phyloP scores from a whole-genome alignment of 108 stramenopile genomes.

The Seminavis robusta region DNA sequence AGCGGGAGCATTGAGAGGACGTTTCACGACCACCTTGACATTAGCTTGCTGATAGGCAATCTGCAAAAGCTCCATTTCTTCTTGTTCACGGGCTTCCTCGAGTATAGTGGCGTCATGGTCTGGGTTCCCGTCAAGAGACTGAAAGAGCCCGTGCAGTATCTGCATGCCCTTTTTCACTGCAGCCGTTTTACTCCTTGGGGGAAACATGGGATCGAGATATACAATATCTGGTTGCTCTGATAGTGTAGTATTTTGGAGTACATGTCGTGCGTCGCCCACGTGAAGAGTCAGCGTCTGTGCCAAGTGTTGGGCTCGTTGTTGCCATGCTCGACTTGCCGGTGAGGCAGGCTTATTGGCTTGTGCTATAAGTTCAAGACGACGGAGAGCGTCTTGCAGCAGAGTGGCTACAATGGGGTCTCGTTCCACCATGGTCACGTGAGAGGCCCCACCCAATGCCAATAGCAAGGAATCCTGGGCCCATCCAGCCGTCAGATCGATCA shows the following conservation, averaged over 20 bases:
- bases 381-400: constrained; percentile 62
- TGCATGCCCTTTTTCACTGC: constrained; percentile 84
- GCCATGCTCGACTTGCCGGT: not conserved
- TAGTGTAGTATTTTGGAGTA: constrained; percentile 9
- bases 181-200: constrained; percentile 63
- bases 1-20: constrained; percentile 64
- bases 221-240: constrained; percentile 49
- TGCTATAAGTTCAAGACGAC: constrained; percentile 41
- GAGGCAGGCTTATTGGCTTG: constrained; percentile 1
- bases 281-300: constrained; percentile 33
- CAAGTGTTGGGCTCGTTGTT: constrained; percentile 23
- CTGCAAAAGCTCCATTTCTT: constrained; percentile 49
- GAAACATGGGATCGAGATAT: constrained; percentile 90
- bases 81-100: constrained; percentile 2
- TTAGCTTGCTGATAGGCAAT: constrained; percentile 39
- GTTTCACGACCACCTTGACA: constrained; percentile 73
- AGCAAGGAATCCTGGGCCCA: constrained; percentile 72
- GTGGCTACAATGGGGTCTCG: constrained; percentile 68
- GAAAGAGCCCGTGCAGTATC: constrained; percentile 70
- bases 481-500: constrained; percentile 90
- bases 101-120: not conserved
- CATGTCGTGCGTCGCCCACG: constrained; percentile 44
- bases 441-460: constrained; percentile 41
- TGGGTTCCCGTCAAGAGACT: constrained; percentile 24
- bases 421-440: constrained; percentile 63